Evolutionary conservation across 2,329 filamentous ascomycete species (phyloP).

Genomic region (Cladosporium sp.): DNA sequence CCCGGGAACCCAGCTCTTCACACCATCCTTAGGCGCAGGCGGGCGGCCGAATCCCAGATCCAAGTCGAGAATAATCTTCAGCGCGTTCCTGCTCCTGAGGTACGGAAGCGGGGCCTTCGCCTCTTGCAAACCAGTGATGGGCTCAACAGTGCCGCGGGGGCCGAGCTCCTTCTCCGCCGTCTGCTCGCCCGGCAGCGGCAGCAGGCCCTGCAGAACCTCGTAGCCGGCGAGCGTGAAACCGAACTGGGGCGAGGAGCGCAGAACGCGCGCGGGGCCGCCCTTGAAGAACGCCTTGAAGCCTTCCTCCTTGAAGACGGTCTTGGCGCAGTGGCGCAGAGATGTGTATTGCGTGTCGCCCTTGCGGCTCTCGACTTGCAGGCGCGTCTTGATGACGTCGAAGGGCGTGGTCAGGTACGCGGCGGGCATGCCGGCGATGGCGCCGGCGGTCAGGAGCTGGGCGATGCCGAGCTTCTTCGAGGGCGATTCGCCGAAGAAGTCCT

Average conservation of each 20-base stretch:
- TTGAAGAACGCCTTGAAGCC: constrained; percentile 98
- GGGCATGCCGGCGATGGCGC: constrained; percentile 68
- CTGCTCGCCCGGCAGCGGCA: constrained; percentile 70
- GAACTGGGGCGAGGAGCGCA: constrained; percentile 94
- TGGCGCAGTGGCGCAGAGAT: constrained; percentile 78
- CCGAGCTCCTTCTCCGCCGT: constrained; percentile 49
- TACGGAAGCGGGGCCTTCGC: constrained; percentile 63
- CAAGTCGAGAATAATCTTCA: constrained; percentile 93
- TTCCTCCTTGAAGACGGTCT: constrained; percentile 82
- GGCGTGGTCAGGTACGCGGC: constrained; percentile 85
- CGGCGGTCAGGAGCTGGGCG: constrained; percentile 84
- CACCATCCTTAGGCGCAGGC: constrained; percentile 35
- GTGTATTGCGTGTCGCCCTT: constrained; percentile 91
- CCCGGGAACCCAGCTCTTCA: constrained; percentile 11
- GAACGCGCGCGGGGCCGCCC: constrained; percentile 89
- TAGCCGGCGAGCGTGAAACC: constrained; percentile 96
- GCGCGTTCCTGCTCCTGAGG: constrained; percentile 75
- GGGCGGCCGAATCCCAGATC: constrained; percentile 87
- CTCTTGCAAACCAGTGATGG: constrained; percentile 59
- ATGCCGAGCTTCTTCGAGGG: constrained; percentile 83
- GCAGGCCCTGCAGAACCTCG: constrained; percentile 76
- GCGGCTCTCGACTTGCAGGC: constrained; percentile 92
- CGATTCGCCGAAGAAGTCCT: constrained; percentile 88
- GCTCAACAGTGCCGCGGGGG: constrained; percentile 56
- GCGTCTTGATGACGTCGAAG: constrained; percentile 98